Base-by-base conservation (phyloP, 768 basidiomycete genomes). In the Rossbeevera mucosa region DNA sequence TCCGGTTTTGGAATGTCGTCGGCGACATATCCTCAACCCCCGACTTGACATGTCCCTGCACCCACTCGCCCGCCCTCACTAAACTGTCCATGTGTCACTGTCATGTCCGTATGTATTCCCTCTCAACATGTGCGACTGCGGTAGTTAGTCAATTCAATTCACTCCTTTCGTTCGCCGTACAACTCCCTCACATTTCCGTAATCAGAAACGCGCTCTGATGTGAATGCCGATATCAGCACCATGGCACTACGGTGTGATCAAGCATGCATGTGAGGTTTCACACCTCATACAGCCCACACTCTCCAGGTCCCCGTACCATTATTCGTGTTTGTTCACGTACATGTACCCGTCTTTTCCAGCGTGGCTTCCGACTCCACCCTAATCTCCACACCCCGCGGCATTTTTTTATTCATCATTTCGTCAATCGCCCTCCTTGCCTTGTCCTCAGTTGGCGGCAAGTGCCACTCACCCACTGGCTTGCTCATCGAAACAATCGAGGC, bases 301-400 rank as follows among this genome's bases (percentile, higher is more conserved):
- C 54, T 50, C 60, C 70, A 38, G 69, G 69, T 68, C 69, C 69
- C 67, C 69, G 67, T 57, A 67, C 53, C 58, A 50, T 52, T 59
- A 56, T 28, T 66, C 59, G 57, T 69, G 67, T 68, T 57, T 60
- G 51, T 62, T 69, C 68, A 69, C 69, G 68, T 69, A 69, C 69
- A 64, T 59, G 42, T 52, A 52, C 63, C 26, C 48, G 57, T 66
- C 62, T 50, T 60, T 57, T 68, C 47, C 65, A 61, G 59, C 66
- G 58, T 69, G 59, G 59, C 60, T 45, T 57, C 54, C 58, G 55
- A 57, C 63, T 65, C 63, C 65, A 65, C 65, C 61, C 63, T 59
- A 59, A 63, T 59, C 61, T 67, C 62, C 66, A 57, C 58, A 52
- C 56, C 55, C 67, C 67, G 67, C 67, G 69, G 67, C 58, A 51